These are phyloP conservation scores for Otatea glauca DNA, from an alignment of 176 grass and related monocot species.

Conservation along the genomic window DNA sequence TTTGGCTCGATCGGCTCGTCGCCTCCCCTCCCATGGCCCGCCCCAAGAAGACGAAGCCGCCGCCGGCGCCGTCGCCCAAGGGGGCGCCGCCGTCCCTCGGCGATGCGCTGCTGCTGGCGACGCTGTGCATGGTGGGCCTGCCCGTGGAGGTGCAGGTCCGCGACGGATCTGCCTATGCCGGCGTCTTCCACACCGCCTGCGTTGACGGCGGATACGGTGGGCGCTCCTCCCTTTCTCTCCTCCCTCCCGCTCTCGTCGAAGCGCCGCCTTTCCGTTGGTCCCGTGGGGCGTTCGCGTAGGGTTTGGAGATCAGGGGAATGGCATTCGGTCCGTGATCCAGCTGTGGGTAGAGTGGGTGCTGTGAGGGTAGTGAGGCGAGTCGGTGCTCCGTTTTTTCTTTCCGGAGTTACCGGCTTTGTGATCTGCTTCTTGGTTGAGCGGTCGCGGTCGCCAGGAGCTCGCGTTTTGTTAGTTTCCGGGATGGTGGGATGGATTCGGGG, in stretches of 20 bases:
- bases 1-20: not conserved
- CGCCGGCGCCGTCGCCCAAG: conserved; percentile 17
- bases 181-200: conserved; percentile 92
- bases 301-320: conserved; percentile 39
- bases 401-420: not conserved
- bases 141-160: conserved; percentile 86
- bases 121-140: conserved; percentile 78
- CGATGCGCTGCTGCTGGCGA: conserved; percentile 68
- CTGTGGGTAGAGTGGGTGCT: conserved; percentile 13
- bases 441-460: not conserved
- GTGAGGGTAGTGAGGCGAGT: not conserved
- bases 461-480: no score
- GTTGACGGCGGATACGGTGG: conserved; percentile 67
- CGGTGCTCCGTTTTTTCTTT: not conserved
- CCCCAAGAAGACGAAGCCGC: conserved; percentile 52
- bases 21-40: conserved; percentile 40
- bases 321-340: conserved; percentile 35
- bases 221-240: not conserved
- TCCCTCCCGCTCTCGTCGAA: not conserved
- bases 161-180: conserved; percentile 92
- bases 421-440: conserved; percentile 12
- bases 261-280: not conserved
- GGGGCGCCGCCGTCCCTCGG: conserved; percentile 27
- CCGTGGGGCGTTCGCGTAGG: not conserved
- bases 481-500: conserved; percentile 30